phyloP scores from a whole-genome alignment of 768 basidiomycete species.

The Galerina marginata region DNA sequence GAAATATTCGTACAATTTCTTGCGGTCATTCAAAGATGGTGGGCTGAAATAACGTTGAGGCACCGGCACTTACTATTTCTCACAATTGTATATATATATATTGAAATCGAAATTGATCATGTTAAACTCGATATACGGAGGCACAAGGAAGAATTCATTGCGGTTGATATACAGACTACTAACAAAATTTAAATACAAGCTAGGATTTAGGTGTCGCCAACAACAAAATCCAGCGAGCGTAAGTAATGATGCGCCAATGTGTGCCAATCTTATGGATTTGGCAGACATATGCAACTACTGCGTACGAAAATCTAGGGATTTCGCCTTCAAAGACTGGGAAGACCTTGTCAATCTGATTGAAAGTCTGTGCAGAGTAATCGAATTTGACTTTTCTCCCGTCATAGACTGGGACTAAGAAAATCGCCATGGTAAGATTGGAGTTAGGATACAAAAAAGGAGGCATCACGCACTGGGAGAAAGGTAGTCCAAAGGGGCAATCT shows the following conservation, averaged over 20 bases:
- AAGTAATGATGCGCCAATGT: not conserved
- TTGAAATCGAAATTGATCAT: too few relatives aligned
- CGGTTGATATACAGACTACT: too few relatives aligned
- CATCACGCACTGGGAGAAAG: not conserved
- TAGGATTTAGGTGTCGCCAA: not conserved
- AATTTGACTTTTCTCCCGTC: not conserved
- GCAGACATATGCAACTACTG: conserved; percentile 2
- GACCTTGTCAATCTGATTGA: not conserved
- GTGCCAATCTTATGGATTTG: conserved; percentile 16
- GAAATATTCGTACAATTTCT: not conserved
- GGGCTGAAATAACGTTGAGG: too few relatives aligned
- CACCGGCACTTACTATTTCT: too few relatives aligned
- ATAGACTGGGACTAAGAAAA: not conserved
- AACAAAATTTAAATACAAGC: too few relatives aligned
- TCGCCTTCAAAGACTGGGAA: not conserved
- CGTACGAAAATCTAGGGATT: not conserved
- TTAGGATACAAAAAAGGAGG: not conserved
- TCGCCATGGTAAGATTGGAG: not conserved
- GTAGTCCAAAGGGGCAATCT: not conserved
- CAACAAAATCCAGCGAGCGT: conserved; percentile 1
- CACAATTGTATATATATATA: too few relatives aligned
- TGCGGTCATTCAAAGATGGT: too few relatives aligned
- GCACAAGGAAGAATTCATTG: too few relatives aligned
- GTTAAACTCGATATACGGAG: too few relatives aligned
- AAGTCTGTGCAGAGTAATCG: not conserved